These are phyloP conservation scores for Gonapodya prolifera DNA, from an alignment of 192 early-diverging fungal species.

Conservation along the genomic window DNA sequence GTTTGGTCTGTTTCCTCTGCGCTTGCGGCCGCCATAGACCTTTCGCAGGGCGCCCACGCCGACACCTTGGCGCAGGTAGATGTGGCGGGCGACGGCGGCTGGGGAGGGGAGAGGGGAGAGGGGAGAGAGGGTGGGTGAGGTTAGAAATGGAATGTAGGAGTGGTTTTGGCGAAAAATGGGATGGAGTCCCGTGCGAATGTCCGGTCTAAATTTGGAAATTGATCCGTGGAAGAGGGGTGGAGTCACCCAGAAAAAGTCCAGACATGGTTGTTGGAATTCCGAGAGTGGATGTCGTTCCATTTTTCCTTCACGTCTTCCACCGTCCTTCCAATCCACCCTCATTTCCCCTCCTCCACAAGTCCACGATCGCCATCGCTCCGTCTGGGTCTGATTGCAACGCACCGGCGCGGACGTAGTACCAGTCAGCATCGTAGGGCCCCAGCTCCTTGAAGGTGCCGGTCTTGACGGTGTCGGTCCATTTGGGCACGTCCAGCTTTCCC, in stretches of 20 bases:
- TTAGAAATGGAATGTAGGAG: neutral
- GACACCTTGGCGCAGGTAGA: constrained; percentile 90
- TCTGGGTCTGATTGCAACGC: no score
- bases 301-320: no score
- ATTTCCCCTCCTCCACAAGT: no score
- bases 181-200: neutral
- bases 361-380: no score
- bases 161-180: neutral
- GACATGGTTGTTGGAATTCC: no score
- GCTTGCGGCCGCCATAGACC: constrained; percentile 81
- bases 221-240: neutral
- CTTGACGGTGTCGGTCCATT: constrained; percentile 99
- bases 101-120: constrained; percentile 8
- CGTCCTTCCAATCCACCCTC: no score
- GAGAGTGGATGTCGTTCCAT: no score
- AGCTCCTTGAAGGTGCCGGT: constrained; percentile 95
- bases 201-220: no score
- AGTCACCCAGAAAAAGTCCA: no score
- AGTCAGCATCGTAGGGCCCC: constrained; percentile 95
- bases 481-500: constrained; percentile 96
- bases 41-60: constrained; percentile 92
- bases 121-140: neutral
- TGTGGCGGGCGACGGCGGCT: constrained; percentile 91
- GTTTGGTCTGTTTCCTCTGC: constrained; percentile 89
- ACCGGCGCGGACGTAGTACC: constrained; percentile 98